A percentile compares a stretch with the other conserved stretches of the same genome.
Conservation (phyloP, 371 early-diverging fungal species). For the Smittium mucronatum region DNA sequence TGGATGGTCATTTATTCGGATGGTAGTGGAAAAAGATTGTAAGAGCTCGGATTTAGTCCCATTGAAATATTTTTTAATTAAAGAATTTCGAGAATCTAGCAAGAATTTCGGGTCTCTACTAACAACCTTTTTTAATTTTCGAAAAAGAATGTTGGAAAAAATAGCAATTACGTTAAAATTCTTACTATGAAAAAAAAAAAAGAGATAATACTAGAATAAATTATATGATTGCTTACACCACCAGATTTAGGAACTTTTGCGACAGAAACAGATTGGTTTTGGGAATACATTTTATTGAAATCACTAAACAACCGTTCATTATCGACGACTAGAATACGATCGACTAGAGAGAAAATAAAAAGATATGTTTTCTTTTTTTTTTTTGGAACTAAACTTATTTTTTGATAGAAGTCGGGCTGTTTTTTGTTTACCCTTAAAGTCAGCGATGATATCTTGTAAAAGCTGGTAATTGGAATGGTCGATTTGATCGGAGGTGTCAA, state of each 20-base stretch:
- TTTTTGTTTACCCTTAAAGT: conserved; percentile 7
- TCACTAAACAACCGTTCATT: conserved; percentile 86
- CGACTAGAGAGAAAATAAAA: conserved; percentile 45
- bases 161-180: background rate
- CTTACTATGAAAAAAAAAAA: conserved; percentile 2
- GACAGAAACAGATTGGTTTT: conserved; percentile 42
- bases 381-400: background rate
- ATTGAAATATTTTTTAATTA: conserved; percentile 88
- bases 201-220: conserved; percentile 8
- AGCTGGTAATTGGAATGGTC: conserved; percentile 27
- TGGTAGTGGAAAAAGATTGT: conserved; percentile 68
- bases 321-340: conserved; percentile 75
- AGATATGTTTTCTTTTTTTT: conserved; percentile 42
- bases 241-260: conserved; percentile 85
- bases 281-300: conserved; percentile 42
- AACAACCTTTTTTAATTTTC: conserved; percentile 47
- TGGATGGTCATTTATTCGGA: conserved; percentile 58
- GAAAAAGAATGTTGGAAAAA: background rate
- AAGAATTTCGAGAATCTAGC: conserved; percentile 50
- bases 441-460: conserved; percentile 1
- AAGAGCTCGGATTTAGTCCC: conserved; percentile 52
- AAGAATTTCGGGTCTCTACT: conserved; percentile 61
- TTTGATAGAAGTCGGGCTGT: too few relatives aligned
- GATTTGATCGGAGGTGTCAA: conserved; percentile 50
- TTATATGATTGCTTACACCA: conserved; percentile 45